Base-by-base conservation (phyloP, 2,329 filamentous ascomycete genomes). In the Cytospora piceae region DNA sequence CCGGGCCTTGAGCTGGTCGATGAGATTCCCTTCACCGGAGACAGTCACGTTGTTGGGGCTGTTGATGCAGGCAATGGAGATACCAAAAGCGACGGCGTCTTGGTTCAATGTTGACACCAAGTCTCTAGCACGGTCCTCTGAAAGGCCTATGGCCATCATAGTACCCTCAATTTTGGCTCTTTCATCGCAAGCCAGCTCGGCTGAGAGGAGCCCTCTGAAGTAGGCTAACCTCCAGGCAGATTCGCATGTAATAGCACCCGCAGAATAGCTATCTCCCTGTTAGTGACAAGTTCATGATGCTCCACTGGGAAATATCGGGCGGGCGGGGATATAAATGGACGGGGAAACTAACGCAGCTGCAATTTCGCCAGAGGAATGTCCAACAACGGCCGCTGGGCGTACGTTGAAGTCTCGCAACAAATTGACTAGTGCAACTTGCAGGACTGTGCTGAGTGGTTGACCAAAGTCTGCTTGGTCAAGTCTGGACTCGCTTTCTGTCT, bases 281-380 rank as follows among this genome's bases (percentile, higher is more conserved):
- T 9, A 31, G 15, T 20, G 52, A 6, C 29, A 14, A 11, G 15
- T 7, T 4, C 17, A 27, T 55, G 31, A 31, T n/a, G n/a, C n/a
- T n/a, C n/a, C n/a, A n/a, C n/a, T n/a, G n/a, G n/a, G n/a, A n/a
- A n/a, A n/a, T n/a, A n/a, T n/a, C n/a, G n/a, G n/a, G n/a, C n/a
- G n/a, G n/a, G n/a, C n/a, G n/a, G n/a, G n/a, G n/a, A n/a, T n/a
- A n/a, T n/a, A n/a, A n/a, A 32, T 32, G 5, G 11, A 32, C 5
- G 31, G 31, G 31, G 27, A 49, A 7, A 51, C 58, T 8, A 20
- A 61, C 22, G 58, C 58, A 8, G 58, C 49, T 7, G 49, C 58
- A 22, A 61, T 54, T 27, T 61, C 58, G 0, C 58, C 58, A 9
- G 58, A 61, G 8, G 58, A 61, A 22, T 61, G 58, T 3, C 58